Conservation (phyloP, 2,329 filamentous ascomycete species). For the Stylonectria norvegica region DNA sequence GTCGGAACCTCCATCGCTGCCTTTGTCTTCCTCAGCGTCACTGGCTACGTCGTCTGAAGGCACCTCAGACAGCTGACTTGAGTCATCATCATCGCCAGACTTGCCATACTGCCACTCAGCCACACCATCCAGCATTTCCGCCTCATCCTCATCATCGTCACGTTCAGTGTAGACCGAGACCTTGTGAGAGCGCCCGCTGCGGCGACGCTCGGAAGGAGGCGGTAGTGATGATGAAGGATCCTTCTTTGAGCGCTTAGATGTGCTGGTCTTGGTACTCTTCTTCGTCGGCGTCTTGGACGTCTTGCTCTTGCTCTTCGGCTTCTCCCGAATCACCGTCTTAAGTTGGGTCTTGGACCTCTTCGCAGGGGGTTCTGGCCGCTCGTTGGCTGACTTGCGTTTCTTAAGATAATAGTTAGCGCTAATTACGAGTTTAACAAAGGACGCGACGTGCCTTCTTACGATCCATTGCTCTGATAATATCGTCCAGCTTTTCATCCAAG, state of each 20-base stretch:
- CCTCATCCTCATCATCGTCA: conserved; percentile 55
- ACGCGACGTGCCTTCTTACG: conserved; percentile 60
- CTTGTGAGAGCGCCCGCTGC: conserved; percentile 51
- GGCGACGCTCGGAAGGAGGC: conserved; percentile 48
- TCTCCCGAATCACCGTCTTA: conserved; percentile 36
- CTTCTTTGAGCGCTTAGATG: conserved; percentile 27
- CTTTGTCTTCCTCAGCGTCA: conserved; percentile 12
- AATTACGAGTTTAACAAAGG: background rate
- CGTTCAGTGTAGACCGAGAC: conserved; percentile 53
- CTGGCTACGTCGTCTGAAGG: conserved; percentile 11
- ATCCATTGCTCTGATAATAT: conserved; percentile 61
- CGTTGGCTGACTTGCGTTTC: conserved; percentile 57
- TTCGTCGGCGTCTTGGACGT: conserved; percentile 30
- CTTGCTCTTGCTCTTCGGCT: conserved; percentile 35
- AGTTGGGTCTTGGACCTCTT: conserved; percentile 38
- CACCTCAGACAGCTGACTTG: conserved; percentile 2
- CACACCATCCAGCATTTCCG: conserved; percentile 60
- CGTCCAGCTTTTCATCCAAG: conserved; percentile 72
- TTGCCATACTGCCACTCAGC: conserved; percentile 55
- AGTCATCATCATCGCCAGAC: conserved; percentile 29
- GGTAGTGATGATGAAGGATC: conserved; percentile 26
- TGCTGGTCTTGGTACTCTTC: conserved; percentile 35
- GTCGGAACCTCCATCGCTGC: too few relatives aligned
- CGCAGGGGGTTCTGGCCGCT: conserved; percentile 43
- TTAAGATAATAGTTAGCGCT: conserved; percentile 32